Evolutionary conservation across 2,329 filamentous ascomycete species (phyloP).

Genomic region (Talaromyces sp.): DNA sequence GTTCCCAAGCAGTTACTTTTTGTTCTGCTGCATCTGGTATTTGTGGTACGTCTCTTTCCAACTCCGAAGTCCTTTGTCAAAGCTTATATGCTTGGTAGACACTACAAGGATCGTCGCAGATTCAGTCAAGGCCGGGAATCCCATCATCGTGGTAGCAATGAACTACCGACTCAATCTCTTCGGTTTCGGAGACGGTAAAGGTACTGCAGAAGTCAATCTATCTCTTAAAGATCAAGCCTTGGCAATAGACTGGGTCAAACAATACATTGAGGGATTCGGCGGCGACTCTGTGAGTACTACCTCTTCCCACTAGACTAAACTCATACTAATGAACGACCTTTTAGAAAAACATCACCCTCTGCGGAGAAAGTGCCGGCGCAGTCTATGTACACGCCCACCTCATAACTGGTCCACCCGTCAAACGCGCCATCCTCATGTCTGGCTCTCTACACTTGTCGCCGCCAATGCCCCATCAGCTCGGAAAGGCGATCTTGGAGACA

Average conservation of each 20-base stretch:
- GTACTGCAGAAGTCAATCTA: constrained; percentile 35
- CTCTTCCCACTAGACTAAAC: neutral
- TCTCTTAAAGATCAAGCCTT: constrained; percentile 37
- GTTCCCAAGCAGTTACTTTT: constrained; percentile 46
- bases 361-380: constrained; percentile 47
- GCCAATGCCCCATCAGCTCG: constrained; percentile 37
- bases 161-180: constrained; percentile 47
- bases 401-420: constrained; percentile 31
- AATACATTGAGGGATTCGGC: constrained; percentile 39
- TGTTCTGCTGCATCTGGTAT: constrained; percentile 41
- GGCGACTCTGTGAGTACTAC: constrained; percentile 34
- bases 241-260: constrained; percentile 39
- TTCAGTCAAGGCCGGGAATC: constrained; percentile 33
- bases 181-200: constrained; percentile 41
- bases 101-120: constrained; percentile 35
- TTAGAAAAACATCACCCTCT: constrained; percentile 41
- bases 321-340: neutral
- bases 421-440: constrained; percentile 39
- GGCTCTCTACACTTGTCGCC: constrained; percentile 45
- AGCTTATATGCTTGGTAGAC: constrained; percentile 25
- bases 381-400: constrained; percentile 46
- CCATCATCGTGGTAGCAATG: constrained; percentile 43
- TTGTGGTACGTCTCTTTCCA: constrained; percentile 36
- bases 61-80: neutral
- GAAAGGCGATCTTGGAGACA: constrained; percentile 29